Evolutionary conservation across 768 basidiomycete genomes (phyloP).

Genomic region (Imleria badia): DNA sequence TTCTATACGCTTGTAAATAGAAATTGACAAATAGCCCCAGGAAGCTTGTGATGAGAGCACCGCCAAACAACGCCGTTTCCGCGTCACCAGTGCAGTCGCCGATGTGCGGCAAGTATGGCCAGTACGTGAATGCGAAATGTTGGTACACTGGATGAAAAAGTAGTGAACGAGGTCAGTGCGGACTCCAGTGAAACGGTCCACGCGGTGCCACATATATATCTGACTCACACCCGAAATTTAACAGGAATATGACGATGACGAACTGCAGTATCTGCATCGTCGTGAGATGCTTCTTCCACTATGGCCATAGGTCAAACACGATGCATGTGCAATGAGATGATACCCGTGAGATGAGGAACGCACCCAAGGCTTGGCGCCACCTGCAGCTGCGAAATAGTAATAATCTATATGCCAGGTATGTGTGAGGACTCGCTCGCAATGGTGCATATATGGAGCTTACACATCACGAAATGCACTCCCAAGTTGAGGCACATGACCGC

Average conservation of each 20-base stretch:
- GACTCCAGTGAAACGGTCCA: neutral
- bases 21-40: conserved; percentile 25
- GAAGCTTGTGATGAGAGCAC: conserved; percentile 19
- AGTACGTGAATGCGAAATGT: conserved; percentile 27
- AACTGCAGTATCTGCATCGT: conserved; percentile 32
- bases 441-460: conserved; percentile 44
- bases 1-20: conserved; percentile 25
- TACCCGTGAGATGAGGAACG: neutral
- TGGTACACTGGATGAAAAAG: conserved; percentile 20
- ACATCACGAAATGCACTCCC: conserved; percentile 93
- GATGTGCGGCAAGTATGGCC: conserved; percentile 22
- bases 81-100: conserved; percentile 27
- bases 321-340: neutral
- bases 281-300: too few relatives aligned
- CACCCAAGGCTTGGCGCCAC: conserved; percentile 36
- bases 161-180: neutral
- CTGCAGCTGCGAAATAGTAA: conserved; percentile 97
- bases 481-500: conserved; percentile 85
- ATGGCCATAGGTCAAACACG: neutral
- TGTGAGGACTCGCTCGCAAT: neutral
- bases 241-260: conserved; percentile 19
- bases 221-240: conserved; percentile 25
- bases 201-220: neutral
- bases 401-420: conserved; percentile 63
- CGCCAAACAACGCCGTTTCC: conserved; percentile 15